Evolutionary conservation across 2,329 filamentous ascomycete genomes (phyloP).

Genomic region (Fusarium pseudonygamai): DNA sequence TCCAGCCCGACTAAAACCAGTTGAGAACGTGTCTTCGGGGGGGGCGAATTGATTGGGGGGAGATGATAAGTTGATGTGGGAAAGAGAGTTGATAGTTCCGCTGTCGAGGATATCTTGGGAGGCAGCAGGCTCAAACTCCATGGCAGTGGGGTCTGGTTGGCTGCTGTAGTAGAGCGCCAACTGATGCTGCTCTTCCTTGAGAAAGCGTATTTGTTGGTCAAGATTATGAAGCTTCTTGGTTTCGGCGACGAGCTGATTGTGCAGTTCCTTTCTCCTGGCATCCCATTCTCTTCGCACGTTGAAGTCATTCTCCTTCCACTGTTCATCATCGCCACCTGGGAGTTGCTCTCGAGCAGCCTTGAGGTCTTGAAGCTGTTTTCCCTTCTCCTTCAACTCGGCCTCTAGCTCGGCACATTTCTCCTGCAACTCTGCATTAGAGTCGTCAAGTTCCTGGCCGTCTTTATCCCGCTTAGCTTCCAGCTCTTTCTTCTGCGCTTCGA

Average conservation of each 20-base stretch:
- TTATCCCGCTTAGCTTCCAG: constrained; percentile 62
- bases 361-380: constrained; percentile 76
- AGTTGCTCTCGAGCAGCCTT: constrained; percentile 75
- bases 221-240: constrained; percentile 58
- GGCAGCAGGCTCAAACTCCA: constrained; percentile 59
- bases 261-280: constrained; percentile 61
- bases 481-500: constrained; percentile 62
- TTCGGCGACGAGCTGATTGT: constrained; percentile 59
- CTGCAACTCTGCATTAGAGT: constrained; percentile 68
- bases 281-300: constrained; percentile 67
- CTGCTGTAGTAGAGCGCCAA: constrained; percentile 57
- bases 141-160: constrained; percentile 54
- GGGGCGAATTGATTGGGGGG: constrained; percentile 51
- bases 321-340: constrained; percentile 69
- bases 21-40: constrained; percentile 56
- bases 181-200: constrained; percentile 59
- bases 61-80: constrained; percentile 53
- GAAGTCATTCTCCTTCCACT: constrained; percentile 61
- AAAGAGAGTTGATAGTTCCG: constrained; percentile 58
- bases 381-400: constrained; percentile 73
- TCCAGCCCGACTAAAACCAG: constrained; percentile 63
- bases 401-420: constrained; percentile 73
- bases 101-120: constrained; percentile 59
- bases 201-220: constrained; percentile 56
- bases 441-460: constrained; percentile 61